Conservation (phyloP, 306 rosid species). For the Castanea sativa region DNA sequence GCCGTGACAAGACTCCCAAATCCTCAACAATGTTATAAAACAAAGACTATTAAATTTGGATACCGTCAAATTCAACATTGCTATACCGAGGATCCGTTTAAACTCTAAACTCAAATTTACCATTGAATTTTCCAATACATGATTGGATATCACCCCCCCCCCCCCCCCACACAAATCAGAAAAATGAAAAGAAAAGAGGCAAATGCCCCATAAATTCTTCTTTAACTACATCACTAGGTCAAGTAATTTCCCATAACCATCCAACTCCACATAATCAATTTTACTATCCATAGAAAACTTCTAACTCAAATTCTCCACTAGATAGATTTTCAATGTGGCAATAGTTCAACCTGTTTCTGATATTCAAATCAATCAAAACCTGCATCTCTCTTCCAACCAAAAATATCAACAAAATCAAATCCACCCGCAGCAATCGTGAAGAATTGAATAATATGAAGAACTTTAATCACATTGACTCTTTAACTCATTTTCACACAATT, state of each 20-base stretch:
- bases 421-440: background rate
- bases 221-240: background rate
- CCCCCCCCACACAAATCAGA: background rate
- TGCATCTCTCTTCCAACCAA: background rate
- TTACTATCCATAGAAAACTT: background rate
- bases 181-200: background rate
- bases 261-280: background rate
- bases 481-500: background rate
- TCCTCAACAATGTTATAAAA: background rate
- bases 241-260: background rate
- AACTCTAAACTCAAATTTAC: background rate
- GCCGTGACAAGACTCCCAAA: background rate
- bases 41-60: too few relatives aligned
- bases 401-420: background rate
- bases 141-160: background rate
- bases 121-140: background rate
- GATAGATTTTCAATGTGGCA: background rate
- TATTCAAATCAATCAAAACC: background rate
- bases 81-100: background rate
- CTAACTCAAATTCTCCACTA: background rate
- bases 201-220: conserved; percentile 6
- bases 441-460: too few relatives aligned
- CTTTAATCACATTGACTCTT: background rate
- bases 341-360: background rate
- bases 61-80: too few relatives aligned